These are phyloP conservation scores for Microsporum canis DNA, from an alignment of 2,329 filamentous ascomycete genomes.

Conservation along the genomic window DNA sequence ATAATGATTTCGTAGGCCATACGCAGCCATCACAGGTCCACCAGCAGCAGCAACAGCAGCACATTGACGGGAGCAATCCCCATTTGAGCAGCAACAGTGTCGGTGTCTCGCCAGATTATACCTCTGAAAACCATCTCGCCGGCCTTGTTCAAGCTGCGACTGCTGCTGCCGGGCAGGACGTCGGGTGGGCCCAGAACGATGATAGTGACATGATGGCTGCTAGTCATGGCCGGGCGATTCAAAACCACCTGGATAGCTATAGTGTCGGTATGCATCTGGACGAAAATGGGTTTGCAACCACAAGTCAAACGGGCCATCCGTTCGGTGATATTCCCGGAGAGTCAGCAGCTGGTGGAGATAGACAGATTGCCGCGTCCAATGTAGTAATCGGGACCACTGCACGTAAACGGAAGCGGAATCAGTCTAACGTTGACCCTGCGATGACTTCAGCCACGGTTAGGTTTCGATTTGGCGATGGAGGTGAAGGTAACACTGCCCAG, in stretches of 20 bases:
- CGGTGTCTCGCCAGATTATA: constrained; percentile 7
- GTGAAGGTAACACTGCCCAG: constrained; percentile 15
- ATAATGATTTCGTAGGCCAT: constrained; percentile 8
- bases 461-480: constrained; percentile 14
- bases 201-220: constrained; percentile 27
- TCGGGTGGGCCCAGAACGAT: constrained; percentile 15
- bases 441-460: constrained; percentile 6
- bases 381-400: neutral
- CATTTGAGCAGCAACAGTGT: constrained; percentile 3
- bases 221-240: constrained; percentile 36
- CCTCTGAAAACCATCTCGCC: constrained; percentile 30
- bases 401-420: constrained; percentile 12
- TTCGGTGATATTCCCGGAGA: constrained; percentile 7
- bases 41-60: constrained; percentile 1
- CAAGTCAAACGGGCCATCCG: neutral
- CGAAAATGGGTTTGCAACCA: constrained; percentile 23
- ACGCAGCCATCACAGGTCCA: constrained; percentile 5
- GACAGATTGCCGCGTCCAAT: neutral
- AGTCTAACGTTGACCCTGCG: constrained; percentile 15
- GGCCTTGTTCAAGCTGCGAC: constrained; percentile 38
- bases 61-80: constrained; percentile 5
- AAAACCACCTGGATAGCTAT: constrained; percentile 32
- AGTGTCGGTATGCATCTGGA: constrained; percentile 31
- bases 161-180: constrained; percentile 29
- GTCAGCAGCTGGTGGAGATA: constrained; percentile 16